phyloP scores from a whole-genome alignment of 2,329 filamentous ascomycete genomes.

The Diaporthe velutina region DNA sequence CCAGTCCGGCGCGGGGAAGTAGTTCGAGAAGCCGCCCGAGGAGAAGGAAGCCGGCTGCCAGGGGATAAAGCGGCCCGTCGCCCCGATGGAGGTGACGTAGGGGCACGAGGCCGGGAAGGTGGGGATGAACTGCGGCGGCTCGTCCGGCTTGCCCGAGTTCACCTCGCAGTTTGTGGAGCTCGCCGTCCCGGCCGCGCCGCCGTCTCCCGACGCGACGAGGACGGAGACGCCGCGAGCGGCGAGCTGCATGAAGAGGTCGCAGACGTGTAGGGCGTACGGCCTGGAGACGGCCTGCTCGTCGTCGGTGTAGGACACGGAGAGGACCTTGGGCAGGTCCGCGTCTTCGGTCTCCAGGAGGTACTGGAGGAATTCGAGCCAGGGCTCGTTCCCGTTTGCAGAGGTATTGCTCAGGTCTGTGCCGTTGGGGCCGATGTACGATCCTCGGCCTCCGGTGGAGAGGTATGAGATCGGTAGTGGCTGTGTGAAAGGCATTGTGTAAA shows the following conservation, averaged over 20 bases:
- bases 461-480: constrained; percentile 23
- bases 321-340: constrained; percentile 64
- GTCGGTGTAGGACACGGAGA: constrained; percentile 68
- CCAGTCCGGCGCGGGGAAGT: constrained; percentile 61
- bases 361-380: constrained; percentile 31
- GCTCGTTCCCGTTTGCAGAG: constrained; percentile 23
- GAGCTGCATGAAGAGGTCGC: constrained; percentile 66
- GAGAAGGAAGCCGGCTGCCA: constrained; percentile 39
- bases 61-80: constrained; percentile 39
- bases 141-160: constrained; percentile 45
- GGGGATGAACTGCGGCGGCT: constrained; percentile 59
- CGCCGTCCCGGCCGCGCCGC: constrained; percentile 49
- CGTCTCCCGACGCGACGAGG: constrained; percentile 62
- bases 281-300: constrained; percentile 66
- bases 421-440: constrained; percentile 1
- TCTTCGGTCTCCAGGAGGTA: constrained; percentile 10
- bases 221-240: constrained; percentile 61
- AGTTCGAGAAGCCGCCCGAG: constrained; percentile 59
- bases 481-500: constrained; percentile 26
- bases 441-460: constrained; percentile 12
- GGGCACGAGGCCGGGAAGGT: constrained; percentile 63
- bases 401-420: constrained; percentile 1
- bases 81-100: constrained; percentile 49
- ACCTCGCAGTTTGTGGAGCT: constrained; percentile 51
- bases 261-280: constrained; percentile 65